phyloP scores from a whole-genome alignment of 2,329 filamentous ascomycete genomes.

The Colletotrichum orbiculare region DNA sequence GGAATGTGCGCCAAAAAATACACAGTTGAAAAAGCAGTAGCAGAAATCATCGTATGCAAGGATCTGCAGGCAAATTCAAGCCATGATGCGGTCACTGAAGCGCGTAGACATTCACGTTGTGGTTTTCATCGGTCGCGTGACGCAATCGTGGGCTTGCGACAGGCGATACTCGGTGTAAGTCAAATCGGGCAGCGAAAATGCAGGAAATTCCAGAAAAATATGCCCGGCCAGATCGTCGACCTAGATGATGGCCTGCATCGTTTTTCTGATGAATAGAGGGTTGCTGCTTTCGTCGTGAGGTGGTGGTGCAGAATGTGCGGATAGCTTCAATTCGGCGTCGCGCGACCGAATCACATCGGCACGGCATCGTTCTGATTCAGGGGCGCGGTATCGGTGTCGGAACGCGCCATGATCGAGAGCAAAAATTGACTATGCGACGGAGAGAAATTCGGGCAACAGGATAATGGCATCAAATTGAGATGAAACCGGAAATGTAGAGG shows the following conservation, averaged over 20 bases:
- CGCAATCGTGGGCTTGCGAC: conserved; percentile 4
- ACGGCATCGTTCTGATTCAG: background rate
- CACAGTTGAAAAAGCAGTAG: background rate
- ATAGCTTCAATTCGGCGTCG: conserved; percentile 36
- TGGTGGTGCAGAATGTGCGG: conserved; percentile 36
- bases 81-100: background rate
- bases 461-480: background rate
- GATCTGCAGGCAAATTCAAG: background rate
- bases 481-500: conserved; percentile 17
- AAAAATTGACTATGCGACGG: conserved; percentile 13
- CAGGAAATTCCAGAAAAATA: conserved; percentile 31
- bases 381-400: conserved; percentile 17
- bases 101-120: conserved; percentile 1
- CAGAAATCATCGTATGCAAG: no score
- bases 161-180: conserved; percentile 36
- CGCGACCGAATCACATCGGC: conserved; percentile 14
- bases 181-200: conserved; percentile 31
- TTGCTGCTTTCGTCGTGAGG: conserved; percentile 15
- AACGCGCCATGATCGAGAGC: background rate
- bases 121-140: conserved; percentile 25
- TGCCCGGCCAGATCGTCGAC: conserved; percentile 17
- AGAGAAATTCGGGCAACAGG: conserved; percentile 23
- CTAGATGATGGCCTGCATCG: conserved; percentile 15
- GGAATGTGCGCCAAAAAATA: background rate
- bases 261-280: conserved; percentile 12